Percentiles rank a stretch among this genome's conserved stretches.
These are phyloP conservation scores for Ophiocordyceps camponoti-leonardi DNA, from an alignment of 2,329 filamentous ascomycete genomes.

Conservation along the genomic window DNA sequence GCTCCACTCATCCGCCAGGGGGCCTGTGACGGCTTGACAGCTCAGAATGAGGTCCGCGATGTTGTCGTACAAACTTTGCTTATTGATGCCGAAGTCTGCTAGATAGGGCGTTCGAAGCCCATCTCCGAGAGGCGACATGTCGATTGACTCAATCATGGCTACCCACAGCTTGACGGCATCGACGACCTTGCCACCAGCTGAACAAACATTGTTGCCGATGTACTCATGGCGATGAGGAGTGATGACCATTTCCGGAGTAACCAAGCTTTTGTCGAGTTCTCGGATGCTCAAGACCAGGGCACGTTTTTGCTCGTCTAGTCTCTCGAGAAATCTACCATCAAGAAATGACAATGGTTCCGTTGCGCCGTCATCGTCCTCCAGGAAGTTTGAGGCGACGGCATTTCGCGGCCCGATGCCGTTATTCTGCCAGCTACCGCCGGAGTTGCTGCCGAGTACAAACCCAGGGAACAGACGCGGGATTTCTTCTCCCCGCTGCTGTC, in stretches of 20 bases:
- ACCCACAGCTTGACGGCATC: constrained; percentile 87
- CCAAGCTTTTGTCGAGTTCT: constrained; percentile 70
- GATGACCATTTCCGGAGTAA: constrained; percentile 64
- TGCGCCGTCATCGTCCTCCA: constrained; percentile 62
- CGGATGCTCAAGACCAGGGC: constrained; percentile 74
- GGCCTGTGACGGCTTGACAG: constrained; percentile 83
- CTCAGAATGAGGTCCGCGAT: constrained; percentile 76
- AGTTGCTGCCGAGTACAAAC: constrained; percentile 72
- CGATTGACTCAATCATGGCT: constrained; percentile 77
- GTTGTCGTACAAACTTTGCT: constrained; percentile 86
- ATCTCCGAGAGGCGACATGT: constrained; percentile 62
- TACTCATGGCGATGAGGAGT: constrained; percentile 61
- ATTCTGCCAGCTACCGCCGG: constrained; percentile 78
- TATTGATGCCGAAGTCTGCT: constrained; percentile 73
- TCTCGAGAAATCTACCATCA: constrained; percentile 61
- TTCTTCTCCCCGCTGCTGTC: constrained; percentile 82
- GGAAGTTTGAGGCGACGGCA: constrained; percentile 63
- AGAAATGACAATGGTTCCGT: constrained; percentile 57
- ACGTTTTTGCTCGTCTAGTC: constrained; percentile 71
- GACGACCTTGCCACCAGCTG: constrained; percentile 59
- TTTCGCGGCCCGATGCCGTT: constrained; percentile 49
- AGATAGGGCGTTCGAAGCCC: constrained; percentile 72
- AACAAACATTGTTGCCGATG: constrained; percentile 69
- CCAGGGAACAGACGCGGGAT: constrained; percentile 87
- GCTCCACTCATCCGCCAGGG: constrained; percentile 87